Conservation (phyloP, 768 basidiomycete genomes). For the Panus rudis region DNA sequence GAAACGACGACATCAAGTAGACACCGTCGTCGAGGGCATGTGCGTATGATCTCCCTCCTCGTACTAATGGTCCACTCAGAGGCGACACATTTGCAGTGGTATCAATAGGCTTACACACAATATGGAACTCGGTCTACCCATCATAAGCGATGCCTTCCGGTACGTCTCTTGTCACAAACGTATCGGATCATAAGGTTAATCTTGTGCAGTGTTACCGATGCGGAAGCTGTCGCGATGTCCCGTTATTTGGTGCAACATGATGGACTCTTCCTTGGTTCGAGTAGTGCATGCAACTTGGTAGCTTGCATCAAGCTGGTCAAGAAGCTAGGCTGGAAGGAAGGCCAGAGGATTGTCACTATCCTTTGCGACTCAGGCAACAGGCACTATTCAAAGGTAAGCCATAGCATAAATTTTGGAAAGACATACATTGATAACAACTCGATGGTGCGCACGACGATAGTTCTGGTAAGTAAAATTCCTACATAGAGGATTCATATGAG, state of each 20-base stretch:
- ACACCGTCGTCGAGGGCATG: slow-evolving; percentile 95
- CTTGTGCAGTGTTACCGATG: slow-evolving; percentile 72
- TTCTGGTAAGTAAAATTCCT: slow-evolving; percentile 36
- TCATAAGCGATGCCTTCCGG: slow-evolving; percentile 89
- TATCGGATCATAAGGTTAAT: not conserved
- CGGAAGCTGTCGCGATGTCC: slow-evolving; percentile 94
- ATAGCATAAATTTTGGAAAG: not conserved
- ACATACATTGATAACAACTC: no score
- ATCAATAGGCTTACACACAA: slow-evolving; percentile 93
- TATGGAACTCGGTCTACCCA: slow-evolving; percentile 73
- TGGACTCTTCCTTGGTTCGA: slow-evolving; percentile 92
- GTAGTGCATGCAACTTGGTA: slow-evolving; percentile 94
- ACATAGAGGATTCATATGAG: not conserved
- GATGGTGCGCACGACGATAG: no score
- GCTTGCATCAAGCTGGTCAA: slow-evolving; percentile 79
- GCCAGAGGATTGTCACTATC: slow-evolving; percentile 78
- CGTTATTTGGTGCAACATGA: slow-evolving; percentile 86
- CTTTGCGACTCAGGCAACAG: slow-evolving; percentile 86
- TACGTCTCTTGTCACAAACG: slow-evolving; percentile 21
- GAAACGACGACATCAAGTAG: slow-evolving; percentile 88
- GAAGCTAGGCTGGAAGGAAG: slow-evolving; percentile 59
- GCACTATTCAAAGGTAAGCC: slow-evolving; percentile 83
- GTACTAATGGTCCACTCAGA: not conserved
- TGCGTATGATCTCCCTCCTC: slow-evolving; percentile 25
- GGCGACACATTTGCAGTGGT: slow-evolving; percentile 44